These are phyloP conservation scores for Aspergillus latus DNA, from an alignment of 2,329 filamentous ascomycete species.

Conservation along the genomic window DNA sequence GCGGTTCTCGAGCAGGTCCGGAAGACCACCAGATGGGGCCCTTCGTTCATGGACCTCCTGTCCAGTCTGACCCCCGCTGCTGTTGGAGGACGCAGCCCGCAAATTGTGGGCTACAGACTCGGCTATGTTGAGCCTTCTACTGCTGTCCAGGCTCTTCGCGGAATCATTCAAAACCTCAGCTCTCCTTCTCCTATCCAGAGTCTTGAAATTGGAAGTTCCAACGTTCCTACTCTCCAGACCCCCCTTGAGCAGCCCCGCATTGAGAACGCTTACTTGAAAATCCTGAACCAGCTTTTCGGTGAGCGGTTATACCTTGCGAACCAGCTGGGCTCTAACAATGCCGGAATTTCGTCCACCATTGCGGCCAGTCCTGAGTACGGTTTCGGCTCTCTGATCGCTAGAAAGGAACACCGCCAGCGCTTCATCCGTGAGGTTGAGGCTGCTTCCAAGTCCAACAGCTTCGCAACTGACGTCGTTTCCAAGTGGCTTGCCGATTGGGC, in stretches of 20 bases:
- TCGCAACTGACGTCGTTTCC: conserved; percentile 73
- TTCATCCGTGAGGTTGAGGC: conserved; percentile 80
- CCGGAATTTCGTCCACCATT: conserved; percentile 76
- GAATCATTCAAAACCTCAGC: conserved; percentile 85
- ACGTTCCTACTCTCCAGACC: conserved; percentile 57
- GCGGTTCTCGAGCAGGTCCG: conserved; percentile 93
- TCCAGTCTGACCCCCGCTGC: conserved; percentile 75
- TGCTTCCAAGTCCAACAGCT: conserved; percentile 71
- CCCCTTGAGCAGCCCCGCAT: conserved; percentile 71
- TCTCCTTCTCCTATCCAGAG: conserved; percentile 85
- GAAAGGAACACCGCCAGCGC: conserved; percentile 77
- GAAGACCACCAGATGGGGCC: conserved; percentile 97
- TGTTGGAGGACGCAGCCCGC: conserved; percentile 63
- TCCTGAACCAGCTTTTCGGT: conserved; percentile 87
- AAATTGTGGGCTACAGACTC: conserved; percentile 88
- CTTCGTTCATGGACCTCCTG: conserved; percentile 83
- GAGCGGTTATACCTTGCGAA: conserved; percentile 83
- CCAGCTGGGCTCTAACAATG: conserved; percentile 72
- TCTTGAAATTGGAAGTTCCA: conserved; percentile 74
- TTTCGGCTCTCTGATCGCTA: conserved; percentile 88
- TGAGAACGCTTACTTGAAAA: conserved; percentile 95
- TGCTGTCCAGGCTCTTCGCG: conserved; percentile 79
- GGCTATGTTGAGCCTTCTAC: conserved; percentile 82
- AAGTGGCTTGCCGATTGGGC: conserved; percentile 84
- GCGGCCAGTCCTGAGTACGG: conserved; percentile 88